Conservation (phyloP, 352 stramenopile genomes). For the Pythium aquatile region DNA sequence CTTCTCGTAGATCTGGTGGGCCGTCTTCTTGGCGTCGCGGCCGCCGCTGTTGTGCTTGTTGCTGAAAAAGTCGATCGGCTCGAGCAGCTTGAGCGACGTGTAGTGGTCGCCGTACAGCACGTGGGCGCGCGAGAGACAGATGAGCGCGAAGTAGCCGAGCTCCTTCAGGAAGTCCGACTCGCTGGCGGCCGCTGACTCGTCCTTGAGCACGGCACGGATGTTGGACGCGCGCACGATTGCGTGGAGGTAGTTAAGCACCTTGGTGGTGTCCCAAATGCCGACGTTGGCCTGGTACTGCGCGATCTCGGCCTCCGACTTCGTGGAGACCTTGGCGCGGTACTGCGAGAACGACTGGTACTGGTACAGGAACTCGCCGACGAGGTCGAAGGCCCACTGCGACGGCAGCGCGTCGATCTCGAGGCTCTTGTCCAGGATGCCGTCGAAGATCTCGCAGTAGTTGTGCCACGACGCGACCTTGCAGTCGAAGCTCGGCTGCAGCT, state of each 20-base stretch:
- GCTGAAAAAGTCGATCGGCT: constrained; percentile 88
- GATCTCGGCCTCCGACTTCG: constrained; percentile 63
- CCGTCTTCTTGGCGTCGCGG: constrained; percentile 48
- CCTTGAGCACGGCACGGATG: constrained; percentile 88
- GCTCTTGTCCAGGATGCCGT: constrained; percentile 87
- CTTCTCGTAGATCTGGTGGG: constrained; percentile 86
- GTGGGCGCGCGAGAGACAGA: constrained; percentile 93
- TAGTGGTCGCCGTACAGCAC: constrained; percentile 97
- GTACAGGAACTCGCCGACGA: constrained; percentile 99
- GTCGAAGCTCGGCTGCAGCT: constrained; percentile 83
- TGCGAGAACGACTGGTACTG: constrained; percentile 99
- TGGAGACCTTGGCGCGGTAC: constrained; percentile 86
- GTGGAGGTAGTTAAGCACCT: constrained; percentile 95
- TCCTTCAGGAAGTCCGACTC: constrained; percentile 79
- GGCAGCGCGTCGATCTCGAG: constrained; percentile 86
- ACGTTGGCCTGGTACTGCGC: constrained; percentile 62
- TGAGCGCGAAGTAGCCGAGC: constrained; percentile 95
- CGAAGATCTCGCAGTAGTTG: constrained; percentile 95
- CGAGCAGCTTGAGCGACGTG: constrained; percentile 90
- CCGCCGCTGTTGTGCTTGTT: constrained; percentile 41
- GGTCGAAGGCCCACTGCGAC: constrained; percentile 97
- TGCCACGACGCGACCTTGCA: constrained; percentile 92
- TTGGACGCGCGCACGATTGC: constrained; percentile 91
- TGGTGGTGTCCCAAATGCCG: constrained; percentile 96
- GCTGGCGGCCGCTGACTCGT: constrained; percentile 21